Base-by-base conservation (phyloP, 2,329 filamentous ascomycete species). In the Alternaria gansuensis region DNA sequence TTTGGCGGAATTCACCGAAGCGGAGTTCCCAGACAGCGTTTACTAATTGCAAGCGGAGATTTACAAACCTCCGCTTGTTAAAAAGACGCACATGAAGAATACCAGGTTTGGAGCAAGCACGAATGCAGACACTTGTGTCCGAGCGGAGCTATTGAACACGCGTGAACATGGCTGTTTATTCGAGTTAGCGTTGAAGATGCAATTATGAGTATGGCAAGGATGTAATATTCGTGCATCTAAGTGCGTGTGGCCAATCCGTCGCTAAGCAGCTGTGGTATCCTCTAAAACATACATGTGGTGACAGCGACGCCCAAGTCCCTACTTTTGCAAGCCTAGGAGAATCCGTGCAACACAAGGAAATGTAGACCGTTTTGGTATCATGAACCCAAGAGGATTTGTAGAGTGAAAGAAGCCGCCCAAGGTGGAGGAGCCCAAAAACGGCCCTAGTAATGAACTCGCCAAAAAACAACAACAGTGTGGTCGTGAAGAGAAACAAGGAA, bases 151-250 rank as follows among this genome's bases (percentile, higher is more conserved):
- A 33, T 50, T 17, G 31, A 59, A 11, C 37, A 48, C 36, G 10
- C 26, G 31, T 45, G 23, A 34, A 39, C 36, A 26, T 24, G 23
- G 26, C 41, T 39, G 40, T 36, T 28, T 24, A 34, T 33, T 41
- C 24, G 26, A 54, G 17, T 51, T 51, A 45, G 28, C 29, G 49
- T 52, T 41, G 40, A 50, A 48, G 36, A 48, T 46, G 51, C 41
- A 39, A 37, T 54, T 29, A 7, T 44, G 24, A 54, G 36, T 62
- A 54, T 50, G 34, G 51, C 55, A 57, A 51, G 40, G 50, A 54
- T 60, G 37, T 65, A 52, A 60, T 64, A 59, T 67, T 71, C 67
- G 59, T 71, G 51, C 51, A 59, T 67, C 62, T 67, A 67, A 51
- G 57, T 66, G 59, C 51, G 44, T 59, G 40, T 63, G 60, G 57